Evolutionary conservation across 2,329 filamentous ascomycete species (phyloP), one percentile per base, ranked within the genome.

Genomic region (Arthrobotrys sphaeroides): DNA sequence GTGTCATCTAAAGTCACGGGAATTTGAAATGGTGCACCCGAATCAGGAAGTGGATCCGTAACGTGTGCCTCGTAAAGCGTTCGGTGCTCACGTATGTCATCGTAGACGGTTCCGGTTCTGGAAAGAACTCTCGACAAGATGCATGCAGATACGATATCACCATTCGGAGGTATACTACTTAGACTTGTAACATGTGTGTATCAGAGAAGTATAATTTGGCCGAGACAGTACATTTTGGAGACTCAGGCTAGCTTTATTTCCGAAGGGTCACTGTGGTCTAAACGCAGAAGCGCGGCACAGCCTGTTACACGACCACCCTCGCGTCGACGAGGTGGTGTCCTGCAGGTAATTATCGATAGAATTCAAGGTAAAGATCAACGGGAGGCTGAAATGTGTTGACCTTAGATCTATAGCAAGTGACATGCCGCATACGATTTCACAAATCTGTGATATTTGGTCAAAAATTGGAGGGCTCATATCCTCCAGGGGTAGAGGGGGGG

Each of bases 211-310:
- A 55, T 2, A 3, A 55, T 13, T 12, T 5, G 2, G 31, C 28
- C 1, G 2, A 10, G 22, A 55, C 7, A 22, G 18, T 55, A 55
- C 49, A 13, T 53, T 26, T 2, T n/a, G 22, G 49, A 5, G 6
- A 55, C 49, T 13, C 9, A 9, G 20, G 13, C 2, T 60, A 24
- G 20, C 16, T 26, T 64, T 49, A 49, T 36, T n/a, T 45, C 40
- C 26, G 60, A 26, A 9, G 31, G 38, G 36, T 55, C n/a, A 7
- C 9, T 33, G 20, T 22, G 45, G 28, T 43, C 9, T 49, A 47
- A 24, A 51, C 60, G 60, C 60, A 20, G 42, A 51, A 42, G 31
- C 33, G 43, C 60, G 60, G 60, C 60, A 64, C 60, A 64, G 60
- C 18, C n/a, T n/a, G 49, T 55, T 55, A 38, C 49, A 55, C 49